Percentiles rank a stretch among this genome's conserved stretches.
Conservation (phyloP, 2,329 filamentous ascomycete species). For the Endocalyx cinctus region DNA sequence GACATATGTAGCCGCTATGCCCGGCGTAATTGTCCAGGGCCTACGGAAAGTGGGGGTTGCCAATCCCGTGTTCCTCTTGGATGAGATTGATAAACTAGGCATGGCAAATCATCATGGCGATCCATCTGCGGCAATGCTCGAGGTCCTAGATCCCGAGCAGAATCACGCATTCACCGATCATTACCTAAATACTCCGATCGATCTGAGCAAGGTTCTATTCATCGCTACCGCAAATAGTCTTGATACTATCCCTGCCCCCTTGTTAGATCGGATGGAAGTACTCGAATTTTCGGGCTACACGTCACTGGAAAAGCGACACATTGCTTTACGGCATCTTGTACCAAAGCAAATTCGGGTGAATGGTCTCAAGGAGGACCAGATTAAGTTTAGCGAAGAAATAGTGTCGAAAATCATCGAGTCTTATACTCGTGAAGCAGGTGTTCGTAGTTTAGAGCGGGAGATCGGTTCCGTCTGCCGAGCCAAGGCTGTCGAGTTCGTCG, state of each 20-base stretch:
- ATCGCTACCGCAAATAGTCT: slow-evolving; percentile 94
- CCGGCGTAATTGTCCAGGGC: slow-evolving; percentile 87
- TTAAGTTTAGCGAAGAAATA: slow-evolving; percentile 75
- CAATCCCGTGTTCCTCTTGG: slow-evolving; percentile 91
- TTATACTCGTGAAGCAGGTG: slow-evolving; percentile 94
- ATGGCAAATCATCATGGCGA: slow-evolving; percentile 90
- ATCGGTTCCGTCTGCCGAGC: slow-evolving; percentile 90
- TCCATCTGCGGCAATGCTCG: slow-evolving; percentile 94
- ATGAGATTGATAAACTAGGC: slow-evolving; percentile 97
- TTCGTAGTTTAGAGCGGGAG: slow-evolving; percentile 93
- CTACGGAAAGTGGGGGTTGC: slow-evolving; percentile 92
- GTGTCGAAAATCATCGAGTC: slow-evolving; percentile 93
- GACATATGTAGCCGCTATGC: slow-evolving; percentile 99
- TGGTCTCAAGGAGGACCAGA: slow-evolving; percentile 70
- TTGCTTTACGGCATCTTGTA: slow-evolving; percentile 87
- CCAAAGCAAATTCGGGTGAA: slow-evolving; percentile 94
- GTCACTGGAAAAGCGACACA: slow-evolving; percentile 93
- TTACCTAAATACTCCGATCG: slow-evolving; percentile 92
- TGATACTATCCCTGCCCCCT: slow-evolving; percentile 89
- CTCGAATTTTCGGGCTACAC: slow-evolving; percentile 94
- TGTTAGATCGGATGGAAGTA: slow-evolving; percentile 95
- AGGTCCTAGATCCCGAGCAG: slow-evolving; percentile 95
- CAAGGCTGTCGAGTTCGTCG: slow-evolving; percentile 92
- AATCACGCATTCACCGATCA: slow-evolving; percentile 94
- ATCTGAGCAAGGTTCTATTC: slow-evolving; percentile 93